A percentile compares a stretch with the other conserved stretches of the same genome.
phyloP scores from a whole-genome alignment of 495 filamentous ascomycete genomes.

The Penicillium atrosanguineum region DNA sequence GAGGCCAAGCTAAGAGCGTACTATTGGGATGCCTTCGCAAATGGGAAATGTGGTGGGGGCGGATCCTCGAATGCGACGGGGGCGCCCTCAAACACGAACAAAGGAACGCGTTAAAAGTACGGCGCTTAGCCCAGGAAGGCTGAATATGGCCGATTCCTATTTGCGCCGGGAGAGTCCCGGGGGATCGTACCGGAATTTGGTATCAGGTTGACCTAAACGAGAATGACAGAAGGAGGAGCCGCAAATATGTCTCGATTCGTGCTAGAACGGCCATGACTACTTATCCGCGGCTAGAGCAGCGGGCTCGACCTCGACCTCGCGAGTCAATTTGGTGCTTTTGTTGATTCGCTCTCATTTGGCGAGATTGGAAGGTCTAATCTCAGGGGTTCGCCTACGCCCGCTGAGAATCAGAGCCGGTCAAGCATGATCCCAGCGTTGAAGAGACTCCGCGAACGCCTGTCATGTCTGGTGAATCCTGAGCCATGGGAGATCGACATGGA shows the following conservation, averaged over 20 bases:
- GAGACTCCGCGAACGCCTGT: constrained; percentile 4
- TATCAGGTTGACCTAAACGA: not conserved
- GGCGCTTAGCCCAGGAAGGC: constrained; percentile 14
- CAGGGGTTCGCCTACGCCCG: constrained; percentile 16
- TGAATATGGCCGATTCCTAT: constrained; percentile 4
- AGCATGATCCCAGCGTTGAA: not conserved
- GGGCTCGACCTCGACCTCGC: not conserved
- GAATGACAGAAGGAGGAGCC: not conserved
- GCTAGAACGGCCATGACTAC: constrained; percentile 4
- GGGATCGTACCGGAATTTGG: not conserved
- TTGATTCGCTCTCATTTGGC: not conserved
- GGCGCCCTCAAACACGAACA: not conserved
- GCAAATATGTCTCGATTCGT: constrained; percentile 18
- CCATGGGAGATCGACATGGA: constrained; percentile 14
- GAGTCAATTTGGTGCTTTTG: constrained; percentile 12
- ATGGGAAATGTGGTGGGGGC: not conserved
- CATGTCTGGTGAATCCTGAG: not conserved
- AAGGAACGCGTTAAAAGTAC: constrained; percentile 20
- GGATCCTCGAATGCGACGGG: too few relatives aligned
- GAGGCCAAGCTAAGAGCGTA: not conserved
- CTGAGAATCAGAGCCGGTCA: constrained; percentile 5
- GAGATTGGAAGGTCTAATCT: constrained; percentile 24
- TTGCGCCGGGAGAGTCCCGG: not conserved
- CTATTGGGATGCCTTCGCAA: not conserved
- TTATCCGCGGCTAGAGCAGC: constrained; percentile 8